Evolutionary conservation across 208 protist genomes (phyloP).

Genomic region (Acanthamoeba culbertsoni): DNA sequence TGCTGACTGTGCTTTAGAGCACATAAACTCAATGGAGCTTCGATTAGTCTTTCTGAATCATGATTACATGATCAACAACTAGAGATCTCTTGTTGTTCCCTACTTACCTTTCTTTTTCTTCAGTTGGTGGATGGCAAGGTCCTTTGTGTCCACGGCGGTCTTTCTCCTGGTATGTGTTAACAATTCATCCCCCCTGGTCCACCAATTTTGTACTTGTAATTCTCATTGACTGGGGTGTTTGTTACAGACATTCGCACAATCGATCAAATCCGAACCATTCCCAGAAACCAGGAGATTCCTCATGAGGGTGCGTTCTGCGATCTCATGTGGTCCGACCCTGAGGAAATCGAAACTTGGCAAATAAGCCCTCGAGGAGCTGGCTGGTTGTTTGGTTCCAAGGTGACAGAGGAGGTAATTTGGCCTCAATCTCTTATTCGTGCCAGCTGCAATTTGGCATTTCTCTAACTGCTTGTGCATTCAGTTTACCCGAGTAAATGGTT

Average conservation of each 20-base stretch:
- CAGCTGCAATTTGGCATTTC: not conserved
- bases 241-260: conserved; percentile 82
- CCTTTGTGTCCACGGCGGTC: conserved; percentile 90
- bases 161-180: conserved; percentile 78
- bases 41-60: conserved; percentile 29
- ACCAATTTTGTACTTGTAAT: not conserved
- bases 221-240: not conserved
- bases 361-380: conserved; percentile 89
- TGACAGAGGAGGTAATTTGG: conserved; percentile 74
- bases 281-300: conserved; percentile 89
- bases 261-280: conserved; percentile 90
- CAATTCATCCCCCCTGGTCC: not conserved
- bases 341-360: conserved; percentile 90
- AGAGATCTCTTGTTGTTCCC: not conserved
- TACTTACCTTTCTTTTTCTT: not conserved
- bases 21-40: not conserved
- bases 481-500: conserved; percentile 85
- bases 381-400: conserved; percentile 89
- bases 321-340: conserved; percentile 92
- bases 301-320: conserved; percentile 91
- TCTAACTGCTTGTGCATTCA: conserved; percentile 59
- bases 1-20: conserved; percentile 18
- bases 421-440: not conserved
- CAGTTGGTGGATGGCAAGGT: conserved; percentile 85
- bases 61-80: not conserved